A percentile compares a stretch with the other conserved stretches of the same genome.
phyloP scores from a whole-genome alignment of 345 rosid species.

The Balakata baccata region DNA sequence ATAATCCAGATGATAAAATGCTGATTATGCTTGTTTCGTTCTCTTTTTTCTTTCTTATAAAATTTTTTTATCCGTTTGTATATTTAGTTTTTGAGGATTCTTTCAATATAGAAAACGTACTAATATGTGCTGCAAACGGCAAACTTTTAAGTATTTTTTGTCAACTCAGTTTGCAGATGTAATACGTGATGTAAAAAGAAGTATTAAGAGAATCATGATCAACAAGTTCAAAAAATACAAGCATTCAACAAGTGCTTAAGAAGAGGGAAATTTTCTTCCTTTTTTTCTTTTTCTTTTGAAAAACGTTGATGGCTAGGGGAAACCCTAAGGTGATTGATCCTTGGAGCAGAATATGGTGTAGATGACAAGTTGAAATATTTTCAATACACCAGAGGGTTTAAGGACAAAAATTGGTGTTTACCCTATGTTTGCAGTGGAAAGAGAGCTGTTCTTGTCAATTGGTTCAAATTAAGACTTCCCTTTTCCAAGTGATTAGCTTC shows the following conservation, averaged over 20 bases:
- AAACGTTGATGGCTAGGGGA: conserved; percentile 2
- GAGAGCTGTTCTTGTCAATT: not conserved
- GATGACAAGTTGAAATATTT: not conserved
- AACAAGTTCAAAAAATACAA: not conserved
- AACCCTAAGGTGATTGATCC: not conserved
- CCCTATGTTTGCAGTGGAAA: not conserved
- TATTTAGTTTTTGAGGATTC: not conserved
- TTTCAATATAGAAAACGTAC: not conserved
- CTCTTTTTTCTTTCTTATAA: not conserved
- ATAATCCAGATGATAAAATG: conserved; percentile 22
- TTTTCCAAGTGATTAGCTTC: not conserved
- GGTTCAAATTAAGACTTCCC: not conserved
- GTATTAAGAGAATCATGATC: not conserved
- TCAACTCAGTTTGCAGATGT: conserved; percentile 21
- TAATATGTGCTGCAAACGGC: not conserved
- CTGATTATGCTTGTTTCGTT: not conserved
- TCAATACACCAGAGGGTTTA: conserved; percentile 9
- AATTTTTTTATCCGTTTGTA: not conserved
- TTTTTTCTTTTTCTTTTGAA: not conserved
- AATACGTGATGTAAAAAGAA: conserved; percentile 1
- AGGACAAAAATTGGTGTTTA: conserved; percentile 14
- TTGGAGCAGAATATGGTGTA: not conserved
- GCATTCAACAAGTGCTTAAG: not conserved
- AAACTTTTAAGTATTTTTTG: conserved; percentile 7
- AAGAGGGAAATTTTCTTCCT: not conserved